A percentile compares a stretch with the other conserved stretches of the same genome.
phyloP scores from a whole-genome alignment of 257 asterid genomes.

The Avicennia marina region DNA sequence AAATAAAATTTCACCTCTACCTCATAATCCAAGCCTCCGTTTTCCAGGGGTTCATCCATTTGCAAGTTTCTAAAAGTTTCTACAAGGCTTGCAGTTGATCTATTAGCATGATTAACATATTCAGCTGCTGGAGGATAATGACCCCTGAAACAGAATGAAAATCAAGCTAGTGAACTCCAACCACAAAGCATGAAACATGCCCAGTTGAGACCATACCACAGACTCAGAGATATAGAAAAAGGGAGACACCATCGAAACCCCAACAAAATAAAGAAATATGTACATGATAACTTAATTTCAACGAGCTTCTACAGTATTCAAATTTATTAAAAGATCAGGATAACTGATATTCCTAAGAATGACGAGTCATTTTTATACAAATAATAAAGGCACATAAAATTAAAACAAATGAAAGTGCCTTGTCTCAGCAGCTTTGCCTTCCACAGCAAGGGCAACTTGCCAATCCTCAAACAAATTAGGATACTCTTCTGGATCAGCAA shows the following conservation, averaged over 20 bases:
- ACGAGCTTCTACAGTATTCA: background rate
- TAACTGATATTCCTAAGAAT: background rate
- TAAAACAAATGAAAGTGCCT: constrained; percentile 32
- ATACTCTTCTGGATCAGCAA: constrained; percentile 98
- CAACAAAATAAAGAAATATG: background rate
- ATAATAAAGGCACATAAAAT: constrained; percentile 5
- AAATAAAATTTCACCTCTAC: constrained; percentile 31
- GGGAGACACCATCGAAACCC: constrained; percentile 7
- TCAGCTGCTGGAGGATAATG: constrained; percentile 74
- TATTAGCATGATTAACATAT: constrained; percentile 56
- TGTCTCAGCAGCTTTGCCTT: constrained; percentile 67
- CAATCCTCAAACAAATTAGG: constrained; percentile 96
- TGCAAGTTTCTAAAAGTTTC: constrained; percentile 77
- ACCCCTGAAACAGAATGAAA: constrained; percentile 45
- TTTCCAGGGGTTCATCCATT: constrained; percentile 63
- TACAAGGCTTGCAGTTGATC: constrained; percentile 82
- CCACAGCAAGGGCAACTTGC: constrained; percentile 94
- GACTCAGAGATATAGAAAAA: background rate
- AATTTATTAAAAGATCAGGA: too few relatives aligned
- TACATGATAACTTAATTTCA: background rate
- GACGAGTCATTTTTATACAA: constrained; percentile 2
- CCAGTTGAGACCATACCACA: background rate
- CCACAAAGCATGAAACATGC: constrained; percentile 2
- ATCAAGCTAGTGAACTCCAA: constrained; percentile 12
- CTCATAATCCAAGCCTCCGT: constrained; percentile 85